Evolutionary conservation across 768 basidiomycete genomes (phyloP).

Genomic region (Phylloporus rhodoxanthus): DNA sequence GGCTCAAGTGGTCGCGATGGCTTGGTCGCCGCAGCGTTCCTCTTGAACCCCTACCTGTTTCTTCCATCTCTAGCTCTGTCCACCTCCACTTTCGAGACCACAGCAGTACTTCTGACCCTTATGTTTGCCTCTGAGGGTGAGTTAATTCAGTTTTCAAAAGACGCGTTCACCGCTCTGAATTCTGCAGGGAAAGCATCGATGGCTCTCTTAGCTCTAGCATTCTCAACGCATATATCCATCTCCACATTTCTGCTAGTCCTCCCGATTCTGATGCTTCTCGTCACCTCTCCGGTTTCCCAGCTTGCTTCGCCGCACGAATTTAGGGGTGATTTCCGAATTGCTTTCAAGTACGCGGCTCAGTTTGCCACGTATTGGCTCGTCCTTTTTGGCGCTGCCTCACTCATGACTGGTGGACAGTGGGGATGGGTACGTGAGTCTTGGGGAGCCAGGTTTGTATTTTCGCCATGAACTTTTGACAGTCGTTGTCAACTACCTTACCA

Average conservation of each 20-base stretch:
- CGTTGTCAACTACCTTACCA: not conserved
- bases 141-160: constrained; percentile 4
- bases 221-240: constrained; percentile 67
- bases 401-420: constrained; percentile 54
- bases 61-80: constrained; percentile 77
- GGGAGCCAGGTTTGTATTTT: constrained; percentile 63
- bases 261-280: constrained; percentile 60
- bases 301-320: constrained; percentile 54
- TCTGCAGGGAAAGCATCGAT: constrained; percentile 50
- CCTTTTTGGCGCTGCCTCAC: constrained; percentile 43
- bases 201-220: constrained; percentile 60
- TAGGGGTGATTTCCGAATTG: constrained; percentile 5
- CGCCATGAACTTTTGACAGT: not conserved
- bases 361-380: constrained; percentile 46
- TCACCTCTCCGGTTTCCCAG: constrained; percentile 56
- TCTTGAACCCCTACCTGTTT: constrained; percentile 85
- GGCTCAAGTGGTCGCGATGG: constrained; percentile 43
- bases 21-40: constrained; percentile 62
- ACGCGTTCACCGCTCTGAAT: not conserved
- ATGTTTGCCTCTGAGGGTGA: constrained; percentile 67
- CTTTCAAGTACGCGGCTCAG: constrained; percentile 35
- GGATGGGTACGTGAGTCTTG: constrained; percentile 75
- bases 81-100: constrained; percentile 78
- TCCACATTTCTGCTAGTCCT: constrained; percentile 63
- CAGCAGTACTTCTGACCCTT: constrained; percentile 57